Evolutionary conservation across 75 land plant genomes (phyloP).

Genomic region (Chamaecyparis obtusa): DNA sequence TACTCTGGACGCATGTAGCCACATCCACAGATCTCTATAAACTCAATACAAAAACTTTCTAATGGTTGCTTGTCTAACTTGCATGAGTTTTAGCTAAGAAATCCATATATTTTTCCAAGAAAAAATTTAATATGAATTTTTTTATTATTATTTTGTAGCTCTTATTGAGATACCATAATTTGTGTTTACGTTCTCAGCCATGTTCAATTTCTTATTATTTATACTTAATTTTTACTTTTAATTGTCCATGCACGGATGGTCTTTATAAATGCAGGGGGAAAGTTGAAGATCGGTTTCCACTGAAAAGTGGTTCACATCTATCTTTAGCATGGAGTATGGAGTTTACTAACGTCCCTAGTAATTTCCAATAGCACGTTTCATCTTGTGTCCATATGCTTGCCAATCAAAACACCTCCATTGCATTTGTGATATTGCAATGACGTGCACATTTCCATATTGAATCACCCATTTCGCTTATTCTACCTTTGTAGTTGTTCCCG

Average conservation of each 20-base stretch:
- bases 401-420: not conserved
- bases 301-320: not conserved
- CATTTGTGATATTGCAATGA: not conserved
- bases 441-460: not conserved
- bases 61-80: not conserved
- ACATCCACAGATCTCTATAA: not conserved
- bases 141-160: not conserved
- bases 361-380: not conserved
- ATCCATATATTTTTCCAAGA: not conserved
- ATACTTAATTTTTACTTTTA: not conserved
- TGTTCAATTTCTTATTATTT: not conserved
- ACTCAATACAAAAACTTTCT: not conserved
- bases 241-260: not conserved
- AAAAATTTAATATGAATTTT: not conserved
- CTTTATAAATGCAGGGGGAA: not conserved
- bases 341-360: not conserved
- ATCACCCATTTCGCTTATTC: not conserved
- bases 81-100: not conserved
- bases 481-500: not conserved
- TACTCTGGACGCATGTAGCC: not conserved
- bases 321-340: not conserved
- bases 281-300: not conserved
- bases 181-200: not conserved
- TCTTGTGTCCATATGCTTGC: not conserved
- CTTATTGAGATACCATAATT: not conserved